These are phyloP conservation scores for Pythium aquatile DNA, from an alignment of 352 stramenopile genomes.

Conservation along the genomic window DNA sequence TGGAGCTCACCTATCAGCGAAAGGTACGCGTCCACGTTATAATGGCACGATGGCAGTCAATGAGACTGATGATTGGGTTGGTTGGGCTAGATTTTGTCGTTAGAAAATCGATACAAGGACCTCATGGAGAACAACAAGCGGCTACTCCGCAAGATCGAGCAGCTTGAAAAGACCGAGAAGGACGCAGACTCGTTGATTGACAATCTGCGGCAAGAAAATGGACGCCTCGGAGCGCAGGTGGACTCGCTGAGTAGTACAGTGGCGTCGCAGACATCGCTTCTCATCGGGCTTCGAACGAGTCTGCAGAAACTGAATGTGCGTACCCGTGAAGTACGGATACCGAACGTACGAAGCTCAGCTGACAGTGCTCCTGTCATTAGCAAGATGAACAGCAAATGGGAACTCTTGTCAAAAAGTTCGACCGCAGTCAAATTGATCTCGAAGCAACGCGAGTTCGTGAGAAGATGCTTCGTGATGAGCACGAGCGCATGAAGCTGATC, in stretches of 20 bases:
- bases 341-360: neutral
- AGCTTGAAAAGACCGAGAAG: slow-evolving; percentile 49
- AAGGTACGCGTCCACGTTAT: slow-evolving; percentile 31
- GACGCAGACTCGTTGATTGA: slow-evolving; percentile 39
- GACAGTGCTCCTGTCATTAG: slow-evolving; percentile 19
- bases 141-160: slow-evolving; percentile 61
- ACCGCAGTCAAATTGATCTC: slow-evolving; percentile 50
- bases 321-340: neutral
- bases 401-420: slow-evolving; percentile 44
- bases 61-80: neutral
- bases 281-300: slow-evolving; percentile 55
- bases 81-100: slow-evolving; percentile 39
- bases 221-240: slow-evolving; percentile 33
- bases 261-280: slow-evolving; percentile 51
- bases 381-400: slow-evolving; percentile 46
- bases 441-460: slow-evolving; percentile 47
- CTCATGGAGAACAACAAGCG: slow-evolving; percentile 70
- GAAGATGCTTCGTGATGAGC: slow-evolving; percentile 50
- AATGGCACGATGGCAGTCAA: no score
- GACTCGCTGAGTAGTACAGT: slow-evolving; percentile 53
- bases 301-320: slow-evolving; percentile 48
- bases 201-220: slow-evolving; percentile 41
- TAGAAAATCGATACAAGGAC: slow-evolving; percentile 62
- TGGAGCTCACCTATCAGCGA: slow-evolving; percentile 65
- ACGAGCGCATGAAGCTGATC: slow-evolving; percentile 39